Evolutionary conservation across 768 basidiomycete species (phyloP).

Genomic region (Podaxis sp.): DNA sequence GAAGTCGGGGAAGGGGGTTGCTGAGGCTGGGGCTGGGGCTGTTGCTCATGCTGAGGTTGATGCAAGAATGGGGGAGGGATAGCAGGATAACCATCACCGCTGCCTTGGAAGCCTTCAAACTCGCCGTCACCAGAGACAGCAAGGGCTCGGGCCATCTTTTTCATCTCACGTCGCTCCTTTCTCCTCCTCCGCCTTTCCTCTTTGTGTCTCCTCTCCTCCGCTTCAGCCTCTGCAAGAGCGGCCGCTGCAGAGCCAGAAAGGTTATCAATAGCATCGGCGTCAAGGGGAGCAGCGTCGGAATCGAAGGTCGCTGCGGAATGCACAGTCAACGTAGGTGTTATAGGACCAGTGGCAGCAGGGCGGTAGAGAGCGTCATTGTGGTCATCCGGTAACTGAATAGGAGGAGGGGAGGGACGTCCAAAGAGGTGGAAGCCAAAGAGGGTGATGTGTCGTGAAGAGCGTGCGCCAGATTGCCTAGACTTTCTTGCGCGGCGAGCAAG

Average conservation of each 20-base stretch:
- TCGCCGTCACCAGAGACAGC: conserved; percentile 29
- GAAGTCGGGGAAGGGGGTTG: conserved; percentile 8
- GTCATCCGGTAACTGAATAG: conserved; percentile 61
- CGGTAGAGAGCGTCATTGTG: conserved; percentile 30
- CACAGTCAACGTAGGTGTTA: background rate
- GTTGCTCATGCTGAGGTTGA: conserved; percentile 13
- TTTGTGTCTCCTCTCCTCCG: conserved; percentile 35
- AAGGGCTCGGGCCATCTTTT: conserved; percentile 14
- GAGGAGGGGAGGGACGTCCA: conserved; percentile 38
- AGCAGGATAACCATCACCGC: conserved; percentile 22
- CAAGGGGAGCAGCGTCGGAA: conserved; percentile 66
- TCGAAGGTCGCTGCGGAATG: conserved; percentile 46
- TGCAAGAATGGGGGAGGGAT: conserved; percentile 2
- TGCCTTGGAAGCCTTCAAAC: conserved; percentile 69
- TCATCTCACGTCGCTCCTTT: conserved; percentile 32
- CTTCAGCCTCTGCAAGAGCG: conserved; percentile 31
- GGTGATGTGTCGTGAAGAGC: conserved; percentile 35
- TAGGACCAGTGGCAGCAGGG: background rate
- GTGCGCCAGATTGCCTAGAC: conserved; percentile 18
- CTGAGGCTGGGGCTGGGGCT: conserved; percentile 5
- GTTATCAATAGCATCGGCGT: conserved; percentile 49
- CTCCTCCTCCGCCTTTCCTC: conserved; percentile 44
- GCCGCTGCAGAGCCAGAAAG: conserved; percentile 37
- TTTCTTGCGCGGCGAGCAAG: conserved; percentile 14
- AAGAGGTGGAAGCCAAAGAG: conserved; percentile 68